Conservation (phyloP, 1,139 yeast species). For the Kluyveromyces sp. region DNA sequence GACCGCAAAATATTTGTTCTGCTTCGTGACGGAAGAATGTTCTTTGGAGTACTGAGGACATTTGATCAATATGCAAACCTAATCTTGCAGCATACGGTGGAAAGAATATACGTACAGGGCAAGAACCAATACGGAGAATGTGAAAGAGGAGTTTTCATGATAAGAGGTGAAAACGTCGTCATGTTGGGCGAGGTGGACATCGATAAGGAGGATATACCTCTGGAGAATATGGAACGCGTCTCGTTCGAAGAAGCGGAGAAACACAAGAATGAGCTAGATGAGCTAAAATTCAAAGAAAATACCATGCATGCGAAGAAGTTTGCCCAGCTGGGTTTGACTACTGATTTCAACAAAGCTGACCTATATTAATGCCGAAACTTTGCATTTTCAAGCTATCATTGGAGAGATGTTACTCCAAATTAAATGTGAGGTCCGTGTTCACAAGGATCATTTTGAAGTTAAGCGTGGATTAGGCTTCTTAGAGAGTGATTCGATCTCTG, state of each 20-base stretch:
- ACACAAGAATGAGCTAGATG: constrained; percentile 38
- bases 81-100: constrained; percentile 85
- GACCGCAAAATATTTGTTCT: constrained; percentile 72
- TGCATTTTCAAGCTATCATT: not conserved
- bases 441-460: no score
- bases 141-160: constrained; percentile 73
- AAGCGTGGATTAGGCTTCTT: no score
- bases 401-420: no score
- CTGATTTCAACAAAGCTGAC: constrained; percentile 48
- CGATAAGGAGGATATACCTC: constrained; percentile 72
- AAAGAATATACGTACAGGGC: constrained; percentile 63
- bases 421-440: no score
- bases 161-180: constrained; percentile 97
- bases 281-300: constrained; percentile 38
- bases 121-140: constrained; percentile 60
- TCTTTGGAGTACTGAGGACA: constrained; percentile 87
- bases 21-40: constrained; percentile 81
- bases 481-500: no score
- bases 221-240: constrained; percentile 49
- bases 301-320: constrained; percentile 44
- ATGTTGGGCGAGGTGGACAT: constrained; percentile 92
- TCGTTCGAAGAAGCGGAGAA: constrained; percentile 55
- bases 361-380: constrained; percentile 36
- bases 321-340: constrained; percentile 46
- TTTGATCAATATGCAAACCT: constrained; percentile 94